Evolutionary conservation across 2,329 filamentous ascomycete genomes (phyloP).

Genomic region (Camillea tinctor): DNA sequence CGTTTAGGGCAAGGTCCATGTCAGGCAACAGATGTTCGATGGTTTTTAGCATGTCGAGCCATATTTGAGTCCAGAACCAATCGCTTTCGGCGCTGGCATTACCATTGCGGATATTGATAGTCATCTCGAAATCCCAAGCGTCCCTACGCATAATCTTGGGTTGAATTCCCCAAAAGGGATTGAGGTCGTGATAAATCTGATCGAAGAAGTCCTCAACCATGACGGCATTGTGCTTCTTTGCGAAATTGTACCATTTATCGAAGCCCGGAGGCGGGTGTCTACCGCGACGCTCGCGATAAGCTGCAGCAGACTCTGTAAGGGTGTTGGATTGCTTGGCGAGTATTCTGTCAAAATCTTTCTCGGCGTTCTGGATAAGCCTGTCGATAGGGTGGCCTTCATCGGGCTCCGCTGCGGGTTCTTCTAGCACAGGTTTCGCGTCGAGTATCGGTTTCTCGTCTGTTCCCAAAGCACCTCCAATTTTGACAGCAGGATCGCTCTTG

Average conservation of each 20-base stretch:
- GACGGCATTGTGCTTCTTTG: conserved; percentile 40
- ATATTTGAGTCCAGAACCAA: conserved; percentile 59
- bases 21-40: conserved; percentile 60
- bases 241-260: conserved; percentile 47
- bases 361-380: conserved; percentile 40
- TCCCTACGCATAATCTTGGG: conserved; percentile 50
- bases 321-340: conserved; percentile 42
- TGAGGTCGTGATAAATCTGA: conserved; percentile 51
- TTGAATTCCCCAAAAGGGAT: conserved; percentile 55
- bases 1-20: conserved; percentile 66
- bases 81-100: conserved; percentile 50
- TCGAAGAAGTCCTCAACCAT: conserved; percentile 51
- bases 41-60: conserved; percentile 52
- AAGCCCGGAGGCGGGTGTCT: conserved; percentile 50
- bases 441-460: conserved; percentile 1
- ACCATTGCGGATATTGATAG: conserved; percentile 55
- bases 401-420: conserved; percentile 2
- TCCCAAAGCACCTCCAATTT: not conserved
- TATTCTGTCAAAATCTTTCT: conserved; percentile 37
- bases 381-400: conserved; percentile 42
- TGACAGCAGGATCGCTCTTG: not conserved
- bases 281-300: conserved; percentile 46
- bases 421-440: not conserved
- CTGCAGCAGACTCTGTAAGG: conserved; percentile 44
- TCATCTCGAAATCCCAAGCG: conserved; percentile 57